A percentile compares a stretch with the other conserved stretches of the same genome.
Conservation (phyloP, 2,329 filamentous ascomycete species). For the Ampelomyces quisqualis region DNA sequence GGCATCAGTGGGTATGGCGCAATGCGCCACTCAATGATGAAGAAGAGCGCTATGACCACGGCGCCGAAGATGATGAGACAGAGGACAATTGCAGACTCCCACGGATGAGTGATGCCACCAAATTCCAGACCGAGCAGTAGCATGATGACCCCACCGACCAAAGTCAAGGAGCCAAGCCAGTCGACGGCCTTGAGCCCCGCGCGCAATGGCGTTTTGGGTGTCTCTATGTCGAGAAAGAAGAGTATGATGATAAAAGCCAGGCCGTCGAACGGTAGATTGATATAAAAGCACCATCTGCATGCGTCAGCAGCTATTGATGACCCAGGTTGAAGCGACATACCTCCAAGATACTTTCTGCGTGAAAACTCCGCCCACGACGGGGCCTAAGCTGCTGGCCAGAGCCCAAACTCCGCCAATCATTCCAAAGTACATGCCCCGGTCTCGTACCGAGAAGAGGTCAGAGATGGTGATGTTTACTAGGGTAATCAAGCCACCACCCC, state of each 20-base stretch:
- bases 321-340: constrained; percentile 40
- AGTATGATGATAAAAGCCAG: constrained; percentile 57
- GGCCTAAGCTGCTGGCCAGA: constrained; percentile 64
- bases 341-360: constrained; percentile 64
- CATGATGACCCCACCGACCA: constrained; percentile 81
- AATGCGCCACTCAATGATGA: constrained; percentile 69
- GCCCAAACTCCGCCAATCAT: constrained; percentile 69
- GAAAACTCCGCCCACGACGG: constrained; percentile 66
- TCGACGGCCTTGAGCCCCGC: constrained; percentile 65
- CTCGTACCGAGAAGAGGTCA: constrained; percentile 63
- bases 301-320: background rate
- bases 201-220: constrained; percentile 62
- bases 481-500: constrained; percentile 64
- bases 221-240: constrained; percentile 67
- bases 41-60: constrained; percentile 64
- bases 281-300: constrained; percentile 51
- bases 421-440: constrained; percentile 62
- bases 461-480: constrained; percentile 64
- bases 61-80: constrained; percentile 75
- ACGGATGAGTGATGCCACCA: constrained; percentile 72
- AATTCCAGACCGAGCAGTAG: constrained; percentile 83
- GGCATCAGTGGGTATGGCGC: constrained; percentile 80
- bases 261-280: constrained; percentile 66
- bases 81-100: constrained; percentile 72
- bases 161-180: constrained; percentile 64